These are phyloP conservation scores for Curvularia eragrostidis DNA, from an alignment of 2,329 filamentous ascomycete genomes.

Conservation along the genomic window DNA sequence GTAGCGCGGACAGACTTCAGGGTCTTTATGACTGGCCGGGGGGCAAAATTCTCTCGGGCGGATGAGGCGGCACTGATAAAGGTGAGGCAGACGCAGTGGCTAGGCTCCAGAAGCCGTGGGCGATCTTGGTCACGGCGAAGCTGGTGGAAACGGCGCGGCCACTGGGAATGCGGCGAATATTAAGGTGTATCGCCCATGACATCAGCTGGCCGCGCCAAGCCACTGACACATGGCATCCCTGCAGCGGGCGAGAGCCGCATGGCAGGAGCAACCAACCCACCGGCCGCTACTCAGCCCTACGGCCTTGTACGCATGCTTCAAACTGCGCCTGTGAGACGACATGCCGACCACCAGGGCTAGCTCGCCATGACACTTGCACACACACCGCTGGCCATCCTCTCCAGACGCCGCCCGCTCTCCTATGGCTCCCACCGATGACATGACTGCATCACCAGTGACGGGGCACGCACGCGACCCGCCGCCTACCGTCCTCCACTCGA, in stretches of 20 bases:
- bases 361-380: slow-evolving; percentile 8
- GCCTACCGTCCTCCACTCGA: background rate
- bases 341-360: background rate
- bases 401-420: background rate
- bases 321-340: background rate
- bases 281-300: slow-evolving; percentile 23
- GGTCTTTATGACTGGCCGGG: slow-evolving; percentile 33
- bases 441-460: slow-evolving; percentile 26
- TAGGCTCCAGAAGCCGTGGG: slow-evolving; percentile 7
- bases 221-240: slow-evolving; percentile 21
- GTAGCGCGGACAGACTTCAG: slow-evolving; percentile 21
- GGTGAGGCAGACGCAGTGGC: background rate
- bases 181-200: slow-evolving; percentile 20
- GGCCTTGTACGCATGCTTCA: background rate
- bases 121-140: slow-evolving; percentile 12
- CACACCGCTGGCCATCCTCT: slow-evolving; percentile 11
- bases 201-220: slow-evolving; percentile 21
- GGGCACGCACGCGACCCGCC: slow-evolving; percentile 17
- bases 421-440: slow-evolving; percentile 28
- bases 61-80: slow-evolving; percentile 5
- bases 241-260: slow-evolving; percentile 21
- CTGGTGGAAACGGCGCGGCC: slow-evolving; percentile 10
- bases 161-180: slow-evolving; percentile 23
- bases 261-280: slow-evolving; percentile 19
- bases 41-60: slow-evolving; percentile 25